These are phyloP conservation scores for Solanum neorickii DNA, from an alignment of 257 asterid genomes.

Conservation along the genomic window DNA sequence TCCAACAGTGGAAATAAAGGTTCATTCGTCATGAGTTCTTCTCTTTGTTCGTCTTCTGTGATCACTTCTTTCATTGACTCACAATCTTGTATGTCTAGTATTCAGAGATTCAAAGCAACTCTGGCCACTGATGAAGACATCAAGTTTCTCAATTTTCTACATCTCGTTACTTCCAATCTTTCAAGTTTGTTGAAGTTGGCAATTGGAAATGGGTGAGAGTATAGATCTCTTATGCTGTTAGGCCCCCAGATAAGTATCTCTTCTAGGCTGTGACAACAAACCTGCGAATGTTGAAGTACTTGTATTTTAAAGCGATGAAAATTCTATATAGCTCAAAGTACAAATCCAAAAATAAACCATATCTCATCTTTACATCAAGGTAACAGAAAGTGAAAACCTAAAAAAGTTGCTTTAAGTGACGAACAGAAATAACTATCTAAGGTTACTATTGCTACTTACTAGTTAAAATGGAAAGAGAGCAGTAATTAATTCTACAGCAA, in stretches of 20 bases:
- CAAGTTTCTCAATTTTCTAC: not conserved
- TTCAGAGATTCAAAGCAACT: not conserved
- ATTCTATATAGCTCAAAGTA: too few relatives aligned
- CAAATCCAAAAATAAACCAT: too few relatives aligned
- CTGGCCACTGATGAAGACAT: not conserved
- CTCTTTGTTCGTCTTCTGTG: not conserved
- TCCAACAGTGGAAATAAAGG: not conserved
- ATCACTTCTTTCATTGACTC: not conserved
- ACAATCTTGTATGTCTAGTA: rapidly evolving
- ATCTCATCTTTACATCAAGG: too few relatives aligned
- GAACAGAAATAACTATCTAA: too few relatives aligned
- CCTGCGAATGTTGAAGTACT: not conserved
- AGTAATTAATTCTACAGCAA: too few relatives aligned
- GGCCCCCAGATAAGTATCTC: rapidly evolving
- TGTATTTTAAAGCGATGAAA: not conserved
- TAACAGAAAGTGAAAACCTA: too few relatives aligned
- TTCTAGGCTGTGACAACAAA: not conserved
- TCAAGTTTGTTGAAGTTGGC: not conserved
- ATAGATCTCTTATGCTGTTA: not conserved
- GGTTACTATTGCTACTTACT: too few relatives aligned
- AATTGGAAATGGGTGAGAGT: not conserved
- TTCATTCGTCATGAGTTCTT: not conserved
- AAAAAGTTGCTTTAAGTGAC: too few relatives aligned
- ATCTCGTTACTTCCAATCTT: not conserved
- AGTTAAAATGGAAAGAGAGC: too few relatives aligned